phyloP scores from a whole-genome alignment of 2,329 filamentous ascomycete species.

The Dactylellina leptospora region DNA sequence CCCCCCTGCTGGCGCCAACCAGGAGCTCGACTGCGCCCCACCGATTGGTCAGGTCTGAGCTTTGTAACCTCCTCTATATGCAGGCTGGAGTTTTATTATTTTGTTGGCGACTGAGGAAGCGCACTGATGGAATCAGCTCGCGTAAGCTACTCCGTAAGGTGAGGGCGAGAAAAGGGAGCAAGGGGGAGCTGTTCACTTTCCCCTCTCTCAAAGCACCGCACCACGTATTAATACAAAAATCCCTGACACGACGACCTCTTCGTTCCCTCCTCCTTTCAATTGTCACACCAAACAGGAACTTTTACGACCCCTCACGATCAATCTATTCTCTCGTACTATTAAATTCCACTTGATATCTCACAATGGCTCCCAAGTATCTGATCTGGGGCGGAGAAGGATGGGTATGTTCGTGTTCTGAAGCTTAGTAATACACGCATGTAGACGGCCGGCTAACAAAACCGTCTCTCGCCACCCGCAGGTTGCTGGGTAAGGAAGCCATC shows the following conservation, averaged over 20 bases:
- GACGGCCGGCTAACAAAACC: slow-evolving; percentile 26
- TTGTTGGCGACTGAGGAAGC: too few relatives aligned
- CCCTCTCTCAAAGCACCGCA: slow-evolving; percentile 22
- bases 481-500: slow-evolving; percentile 40
- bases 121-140: slow-evolving; percentile 25
- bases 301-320: too few relatives aligned
- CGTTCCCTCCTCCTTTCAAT: neutral
- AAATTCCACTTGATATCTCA: too few relatives aligned
- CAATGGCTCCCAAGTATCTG: slow-evolving; percentile 64
- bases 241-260: neutral
- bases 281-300: too few relatives aligned
- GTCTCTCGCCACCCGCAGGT: slow-evolving; percentile 42
- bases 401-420: slow-evolving; percentile 28
- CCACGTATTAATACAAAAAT: slow-evolving; percentile 6
- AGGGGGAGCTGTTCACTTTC: slow-evolving; percentile 26
- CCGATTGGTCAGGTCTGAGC: slow-evolving; percentile 18
- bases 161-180: neutral
- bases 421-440: slow-evolving; percentile 21
- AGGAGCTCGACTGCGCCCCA: slow-evolving; percentile 4
- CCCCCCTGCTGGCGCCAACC: too few relatives aligned
- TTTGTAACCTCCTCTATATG: neutral
- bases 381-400: slow-evolving; percentile 71
- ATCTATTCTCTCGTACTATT: too few relatives aligned
- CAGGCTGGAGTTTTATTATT: neutral
- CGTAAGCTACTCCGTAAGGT: slow-evolving; percentile 21